phyloP scores from a whole-genome alignment of 164 flowering plant genomes.

The Houttuynia cordata region DNA sequence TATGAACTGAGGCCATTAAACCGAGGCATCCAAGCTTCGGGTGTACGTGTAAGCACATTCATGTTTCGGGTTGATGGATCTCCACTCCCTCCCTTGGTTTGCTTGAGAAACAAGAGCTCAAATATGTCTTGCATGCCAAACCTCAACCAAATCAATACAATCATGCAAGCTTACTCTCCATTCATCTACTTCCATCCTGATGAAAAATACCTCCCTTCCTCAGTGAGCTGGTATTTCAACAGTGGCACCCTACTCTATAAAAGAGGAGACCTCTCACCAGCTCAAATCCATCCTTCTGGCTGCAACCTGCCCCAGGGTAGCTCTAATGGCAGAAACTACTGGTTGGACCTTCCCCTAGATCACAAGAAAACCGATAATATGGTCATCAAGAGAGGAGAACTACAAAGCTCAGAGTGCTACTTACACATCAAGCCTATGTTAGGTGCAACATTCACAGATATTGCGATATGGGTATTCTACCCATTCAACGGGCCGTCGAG shows the following conservation, averaged over 20 bases:
- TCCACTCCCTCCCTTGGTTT: slow-evolving; percentile 19
- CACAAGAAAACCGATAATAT: slow-evolving; percentile 19
- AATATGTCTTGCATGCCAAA: slow-evolving; percentile 44
- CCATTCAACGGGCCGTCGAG: slow-evolving; percentile 60
- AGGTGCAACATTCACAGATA: slow-evolving; percentile 61
- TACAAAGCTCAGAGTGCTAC: slow-evolving; percentile 35
- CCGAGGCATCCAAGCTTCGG: slow-evolving; percentile 35
- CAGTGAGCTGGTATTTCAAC: slow-evolving; percentile 63
- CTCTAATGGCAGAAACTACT: slow-evolving; percentile 50
- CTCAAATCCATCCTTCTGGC: slow-evolving; percentile 39
- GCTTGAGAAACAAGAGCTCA: slow-evolving; percentile 36
- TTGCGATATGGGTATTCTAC: slow-evolving; percentile 65
- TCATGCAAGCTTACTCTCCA: slow-evolving; percentile 55
- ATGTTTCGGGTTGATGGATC: slow-evolving; percentile 14
- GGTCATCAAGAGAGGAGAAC: slow-evolving; percentile 55
- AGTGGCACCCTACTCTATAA: slow-evolving; percentile 55
- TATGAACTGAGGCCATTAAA: slow-evolving; percentile 30
- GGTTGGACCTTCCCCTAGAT: slow-evolving; percentile 73
- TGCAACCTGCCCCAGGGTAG: slow-evolving; percentile 77
- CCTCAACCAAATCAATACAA: slow-evolving; percentile 29
- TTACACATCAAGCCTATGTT: slow-evolving; percentile 64
- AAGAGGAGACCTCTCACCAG: slow-evolving; percentile 38
- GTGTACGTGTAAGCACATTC: slow-evolving; percentile 53
- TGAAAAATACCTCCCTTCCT: slow-evolving; percentile 60
- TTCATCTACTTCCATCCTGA: slow-evolving; percentile 63